Evolutionary conservation across 805 yeast genomes (phyloP).

Genomic region (Crinitomyces ghanaensis): DNA sequence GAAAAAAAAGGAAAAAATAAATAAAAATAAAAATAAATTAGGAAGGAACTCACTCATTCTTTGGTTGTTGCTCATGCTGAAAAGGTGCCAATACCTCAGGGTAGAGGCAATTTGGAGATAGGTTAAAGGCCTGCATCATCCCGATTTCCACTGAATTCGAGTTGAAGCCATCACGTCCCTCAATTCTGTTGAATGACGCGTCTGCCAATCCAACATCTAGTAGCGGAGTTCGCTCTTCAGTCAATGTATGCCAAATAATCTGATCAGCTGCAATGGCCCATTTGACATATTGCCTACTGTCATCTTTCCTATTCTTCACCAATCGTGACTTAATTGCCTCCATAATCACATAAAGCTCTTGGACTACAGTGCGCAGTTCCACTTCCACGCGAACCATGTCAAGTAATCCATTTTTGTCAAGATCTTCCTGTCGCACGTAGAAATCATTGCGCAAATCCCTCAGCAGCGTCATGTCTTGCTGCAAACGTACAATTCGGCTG

Average conservation of each 20-base stretch:
- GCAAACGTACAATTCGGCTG: slow-evolving; percentile 37
- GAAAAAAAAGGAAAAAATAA: too few relatives aligned
- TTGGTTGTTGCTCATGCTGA: too few relatives aligned
- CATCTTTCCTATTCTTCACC: slow-evolving; percentile 18
- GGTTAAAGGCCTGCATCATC: slow-evolving; percentile 58
- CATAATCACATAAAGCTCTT: slow-evolving; percentile 26
- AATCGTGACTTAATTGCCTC: slow-evolving; percentile 25
- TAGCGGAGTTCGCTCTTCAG: slow-evolving; percentile 48
- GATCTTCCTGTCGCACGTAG: slow-evolving; percentile 35
- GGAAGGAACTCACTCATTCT: too few relatives aligned
- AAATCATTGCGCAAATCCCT: slow-evolving; percentile 35
- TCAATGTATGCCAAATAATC: slow-evolving; percentile 58
- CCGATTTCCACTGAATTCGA: slow-evolving; percentile 47
- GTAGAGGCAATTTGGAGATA: slow-evolving; percentile 44
- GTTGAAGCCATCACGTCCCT: slow-evolving; percentile 56
- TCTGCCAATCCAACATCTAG: slow-evolving; percentile 57
- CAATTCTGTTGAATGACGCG: slow-evolving; percentile 49
- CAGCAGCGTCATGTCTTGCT: slow-evolving; percentile 35
- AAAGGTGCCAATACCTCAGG: slow-evolving; percentile 62
- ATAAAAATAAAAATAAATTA: too few relatives aligned
- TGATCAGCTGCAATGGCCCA: slow-evolving; percentile 59
- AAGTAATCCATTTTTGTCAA: slow-evolving; percentile 27
- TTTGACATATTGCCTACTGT: slow-evolving; percentile 23
- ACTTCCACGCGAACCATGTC: slow-evolving; percentile 23
- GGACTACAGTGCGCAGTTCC: slow-evolving; percentile 18